Base-by-base conservation (phyloP, 1,284 basidiomycete species). In the Afroboletus lepidellus region DNA sequence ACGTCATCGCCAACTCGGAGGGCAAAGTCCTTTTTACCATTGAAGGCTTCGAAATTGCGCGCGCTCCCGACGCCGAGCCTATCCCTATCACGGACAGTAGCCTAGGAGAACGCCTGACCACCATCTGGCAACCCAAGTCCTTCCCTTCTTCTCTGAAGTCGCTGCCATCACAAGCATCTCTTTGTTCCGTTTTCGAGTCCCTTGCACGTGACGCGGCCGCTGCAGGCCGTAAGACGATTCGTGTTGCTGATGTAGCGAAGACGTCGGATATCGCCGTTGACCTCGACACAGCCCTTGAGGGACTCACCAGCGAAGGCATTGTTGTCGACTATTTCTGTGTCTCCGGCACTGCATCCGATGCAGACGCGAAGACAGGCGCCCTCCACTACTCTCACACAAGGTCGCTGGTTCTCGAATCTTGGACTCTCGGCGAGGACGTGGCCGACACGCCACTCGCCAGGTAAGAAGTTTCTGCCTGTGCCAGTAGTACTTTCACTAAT, bases 11-110 rank as follows among this genome's bases (percentile, higher is more conserved):
- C 18, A 66, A 62, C 41, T 56, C 59, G 37, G 62, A 69, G 38
- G 66, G 64, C 1, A 64, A 57, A 9, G 59, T 66, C 0, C 50
- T 66, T 20, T 54, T 66, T 29, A 66, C 67, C 2, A 66, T 66
- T 29, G 67, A 66, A 34, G 65, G 65, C 15, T 67, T 66, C 39
- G 67, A 66, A 43, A 64, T 64, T 36, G 61, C 65, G 0, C 65
- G 36, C 32, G 65, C 63, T 3, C 66, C 66, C 15, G 67, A 57
- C 25, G 53, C 59, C 0, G 66, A 66, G 25, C 60, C 65, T 0
- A 48, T 66, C 39, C 3, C 49, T 3, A 64, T 66, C 37, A 62
- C 49, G 6, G 65, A 66, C 33, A 48, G 27, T 38, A 69, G 57
- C 37, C 50, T 48, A 15, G 63, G 62, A 13, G 57, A 66, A 24